phyloP scores from a whole-genome alignment of 169 alveolate genomes.

The Amoebophrya sp. region DNA sequence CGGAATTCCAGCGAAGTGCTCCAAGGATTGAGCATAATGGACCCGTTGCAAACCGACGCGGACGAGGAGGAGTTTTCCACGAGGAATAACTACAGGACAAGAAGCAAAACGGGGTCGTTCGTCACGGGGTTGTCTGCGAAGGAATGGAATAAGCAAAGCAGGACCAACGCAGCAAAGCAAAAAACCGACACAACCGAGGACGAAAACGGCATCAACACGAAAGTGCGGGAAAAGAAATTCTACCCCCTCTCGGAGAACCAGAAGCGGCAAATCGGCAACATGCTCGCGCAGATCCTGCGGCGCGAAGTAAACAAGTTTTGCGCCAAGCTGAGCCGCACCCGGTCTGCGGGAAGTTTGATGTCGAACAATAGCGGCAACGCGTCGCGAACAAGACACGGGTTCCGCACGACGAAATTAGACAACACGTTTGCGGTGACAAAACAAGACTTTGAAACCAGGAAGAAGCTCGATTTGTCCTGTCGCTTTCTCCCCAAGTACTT shows the following conservation, averaged over 20 bases:
- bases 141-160: neutral
- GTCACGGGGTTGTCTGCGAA: neutral
- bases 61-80: neutral
- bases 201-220: neutral
- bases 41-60: neutral
- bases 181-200: no score
- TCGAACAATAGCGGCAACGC: neutral
- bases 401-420: no score
- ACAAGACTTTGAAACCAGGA: no score
- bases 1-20: neutral
- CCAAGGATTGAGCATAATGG: neutral
- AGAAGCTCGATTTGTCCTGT: no score
- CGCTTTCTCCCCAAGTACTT: no score
- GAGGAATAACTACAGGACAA: neutral
- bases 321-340: neutral
- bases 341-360: neutral
- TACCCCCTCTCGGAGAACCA: neutral
- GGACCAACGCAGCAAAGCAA: neutral
- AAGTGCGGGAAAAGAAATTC: neutral
- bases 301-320: neutral
- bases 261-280: neutral
- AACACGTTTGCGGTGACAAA: no score
- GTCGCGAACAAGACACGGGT: no score
- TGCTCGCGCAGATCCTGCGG: neutral
- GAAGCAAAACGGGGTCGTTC: neutral